These are phyloP conservation scores for Cyberlindnera suaveolens DNA, from an alignment of 805 yeast genomes.

Conservation along the genomic window DNA sequence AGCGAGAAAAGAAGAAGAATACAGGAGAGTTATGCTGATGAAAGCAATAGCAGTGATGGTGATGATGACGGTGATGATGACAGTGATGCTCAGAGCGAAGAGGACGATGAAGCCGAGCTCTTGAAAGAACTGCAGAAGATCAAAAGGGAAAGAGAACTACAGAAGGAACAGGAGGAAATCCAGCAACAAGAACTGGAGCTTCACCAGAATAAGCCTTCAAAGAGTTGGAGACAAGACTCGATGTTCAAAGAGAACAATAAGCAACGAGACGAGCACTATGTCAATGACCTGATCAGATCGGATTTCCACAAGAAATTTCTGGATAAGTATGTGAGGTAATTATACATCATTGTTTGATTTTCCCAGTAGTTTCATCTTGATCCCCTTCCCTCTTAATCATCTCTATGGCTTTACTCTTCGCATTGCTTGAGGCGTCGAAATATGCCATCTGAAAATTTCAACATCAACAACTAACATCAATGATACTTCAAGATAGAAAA, in stretches of 20 bases:
- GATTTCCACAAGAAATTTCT: conserved; percentile 20
- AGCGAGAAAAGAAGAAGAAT: conserved; percentile 12
- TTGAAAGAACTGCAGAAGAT: conserved; percentile 34
- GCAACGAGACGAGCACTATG: conserved; percentile 12
- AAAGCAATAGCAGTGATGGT: conserved; percentile 28
- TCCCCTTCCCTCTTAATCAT: no score
- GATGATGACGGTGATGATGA: conserved; percentile 35
- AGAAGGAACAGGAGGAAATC: conserved; percentile 22
- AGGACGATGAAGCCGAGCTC: conserved; percentile 40
- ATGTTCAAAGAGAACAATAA: conserved; percentile 22
- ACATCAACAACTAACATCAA: no score
- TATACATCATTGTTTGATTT: no score
- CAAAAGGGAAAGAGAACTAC: conserved; percentile 28
- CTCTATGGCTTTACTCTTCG: no score
- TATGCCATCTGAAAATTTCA: no score
- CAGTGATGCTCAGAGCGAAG: conserved; percentile 28
- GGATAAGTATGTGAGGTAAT: conserved; percentile 14
- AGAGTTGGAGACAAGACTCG: conserved; percentile 31
- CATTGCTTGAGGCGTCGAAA: no score
- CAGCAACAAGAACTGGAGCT: not conserved
- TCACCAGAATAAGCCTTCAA: conserved; percentile 15
- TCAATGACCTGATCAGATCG: conserved; percentile 25
- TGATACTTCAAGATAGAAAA: no score
- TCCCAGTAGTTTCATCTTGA: no score
- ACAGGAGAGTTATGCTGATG: conserved; percentile 27